phyloP scores from a whole-genome alignment of 2,329 filamentous ascomycete genomes.

The Calonectria ilicicola region DNA sequence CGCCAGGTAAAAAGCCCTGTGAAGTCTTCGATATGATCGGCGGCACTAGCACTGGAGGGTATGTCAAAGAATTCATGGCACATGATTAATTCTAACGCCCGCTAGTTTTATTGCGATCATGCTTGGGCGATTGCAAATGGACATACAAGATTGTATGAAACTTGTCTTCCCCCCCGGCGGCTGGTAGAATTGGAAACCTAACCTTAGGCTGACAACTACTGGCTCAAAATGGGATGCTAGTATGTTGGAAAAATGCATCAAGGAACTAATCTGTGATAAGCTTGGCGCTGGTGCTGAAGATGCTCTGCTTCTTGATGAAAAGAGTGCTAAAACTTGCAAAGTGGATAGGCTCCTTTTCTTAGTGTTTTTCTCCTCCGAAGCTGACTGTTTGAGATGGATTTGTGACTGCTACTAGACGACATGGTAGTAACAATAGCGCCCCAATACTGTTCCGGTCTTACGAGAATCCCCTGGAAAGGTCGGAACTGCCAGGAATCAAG shows the following conservation, averaged over 20 bases:
- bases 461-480: not conserved
- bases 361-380: too few species aligned
- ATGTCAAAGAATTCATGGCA: too few species aligned
- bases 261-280: too few species aligned
- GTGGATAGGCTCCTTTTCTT: too few species aligned
- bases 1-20: not conserved
- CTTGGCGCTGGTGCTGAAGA: too few species aligned
- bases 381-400: too few species aligned
- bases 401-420: not conserved
- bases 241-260: too few species aligned
- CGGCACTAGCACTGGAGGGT: slow-evolving; percentile 16
- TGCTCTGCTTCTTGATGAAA: too few species aligned
- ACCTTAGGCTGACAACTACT: not conserved
- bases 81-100: too few species aligned
- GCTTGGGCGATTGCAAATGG: slow-evolving; percentile 4
- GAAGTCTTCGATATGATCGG: slow-evolving; percentile 15
- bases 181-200: not conserved
- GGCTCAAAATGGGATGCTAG: too few species aligned
- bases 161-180: not conserved
- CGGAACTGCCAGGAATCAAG: not conserved
- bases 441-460: not conserved
- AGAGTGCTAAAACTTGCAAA: too few species aligned
- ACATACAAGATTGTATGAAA: not conserved
- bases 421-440: not conserved
- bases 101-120: slow-evolving; percentile 13